Conservation (phyloP, 148 eudicot genomes). For the Chenopodium formosanum region DNA sequence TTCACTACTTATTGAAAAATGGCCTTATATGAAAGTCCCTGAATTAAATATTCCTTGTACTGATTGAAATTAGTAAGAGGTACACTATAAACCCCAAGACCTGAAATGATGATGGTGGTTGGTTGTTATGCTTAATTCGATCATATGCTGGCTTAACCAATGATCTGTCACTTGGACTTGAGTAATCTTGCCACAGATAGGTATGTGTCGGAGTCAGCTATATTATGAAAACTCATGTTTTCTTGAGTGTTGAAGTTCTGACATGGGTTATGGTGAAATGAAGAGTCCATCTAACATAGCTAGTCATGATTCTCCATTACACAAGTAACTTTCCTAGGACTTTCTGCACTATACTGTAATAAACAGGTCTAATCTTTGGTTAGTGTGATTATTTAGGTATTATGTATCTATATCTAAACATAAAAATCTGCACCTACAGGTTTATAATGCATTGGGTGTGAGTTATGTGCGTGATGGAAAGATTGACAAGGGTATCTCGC, state of each 20-base stretch:
- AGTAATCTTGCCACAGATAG: background rate
- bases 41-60: background rate
- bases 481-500: slow-evolving; percentile 76
- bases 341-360: background rate
- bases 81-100: background rate
- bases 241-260: background rate
- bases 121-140: background rate
- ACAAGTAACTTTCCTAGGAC: background rate
- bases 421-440: slow-evolving; percentile 38
- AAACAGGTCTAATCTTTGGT: background rate
- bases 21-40: background rate
- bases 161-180: background rate
- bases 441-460: slow-evolving; percentile 89
- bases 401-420: background rate
- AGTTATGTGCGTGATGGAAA: slow-evolving; percentile 76
- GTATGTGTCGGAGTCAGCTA: background rate
- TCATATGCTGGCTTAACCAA: background rate
- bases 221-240: background rate
- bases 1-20: background rate
- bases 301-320: background rate
- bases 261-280: background rate
- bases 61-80: background rate
- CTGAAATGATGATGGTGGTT: background rate
- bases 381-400: background rate
- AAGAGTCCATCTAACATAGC: background rate